A percentile compares a stretch with the other conserved stretches of the same genome.
These are phyloP conservation scores for Helianthus tuberosus DNA, from an alignment of 129 eudicot species.

Conservation along the genomic window DNA sequence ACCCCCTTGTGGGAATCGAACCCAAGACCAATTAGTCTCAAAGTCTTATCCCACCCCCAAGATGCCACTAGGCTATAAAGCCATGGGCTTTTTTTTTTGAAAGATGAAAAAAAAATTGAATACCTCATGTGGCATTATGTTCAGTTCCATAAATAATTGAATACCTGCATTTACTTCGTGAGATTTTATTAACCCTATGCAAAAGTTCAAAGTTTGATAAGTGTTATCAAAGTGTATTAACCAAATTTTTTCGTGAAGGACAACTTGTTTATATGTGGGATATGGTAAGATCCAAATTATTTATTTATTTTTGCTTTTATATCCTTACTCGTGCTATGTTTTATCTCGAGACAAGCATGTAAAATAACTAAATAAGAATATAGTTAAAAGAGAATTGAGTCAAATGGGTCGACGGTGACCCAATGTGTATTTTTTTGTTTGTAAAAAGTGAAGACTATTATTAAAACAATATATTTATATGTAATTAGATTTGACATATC, in stretches of 20 bases:
- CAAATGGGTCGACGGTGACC: background rate
- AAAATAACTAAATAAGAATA: background rate
- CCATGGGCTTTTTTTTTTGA: slow-evolving; percentile 43
- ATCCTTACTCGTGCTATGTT: background rate
- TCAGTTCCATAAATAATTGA: background rate
- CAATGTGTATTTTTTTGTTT: background rate
- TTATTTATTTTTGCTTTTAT: slow-evolving; percentile 2
- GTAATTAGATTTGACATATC: background rate
- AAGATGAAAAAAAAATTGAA: too few relatives aligned
- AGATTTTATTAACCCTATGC: background rate
- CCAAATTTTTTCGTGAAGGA: background rate
- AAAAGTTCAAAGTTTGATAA: background rate
- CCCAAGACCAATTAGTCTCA: too few relatives aligned
- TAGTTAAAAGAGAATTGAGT: background rate
- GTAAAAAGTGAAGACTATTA: background rate
- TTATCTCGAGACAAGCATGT: background rate
- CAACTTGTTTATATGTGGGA: background rate
- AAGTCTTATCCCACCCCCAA: too few relatives aligned
- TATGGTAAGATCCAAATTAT: background rate
- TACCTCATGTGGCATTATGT: slow-evolving; percentile 7
- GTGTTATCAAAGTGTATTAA: background rate
- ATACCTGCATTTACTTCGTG: background rate
- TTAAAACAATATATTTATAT: background rate
- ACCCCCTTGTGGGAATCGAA: too few relatives aligned
- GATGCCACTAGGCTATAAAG: too few relatives aligned